Percentiles rank a stretch among this genome's conserved stretches.
phyloP scores from a whole-genome alignment of 2,329 filamentous ascomycete genomes.

The Basipetospora sp. region DNA sequence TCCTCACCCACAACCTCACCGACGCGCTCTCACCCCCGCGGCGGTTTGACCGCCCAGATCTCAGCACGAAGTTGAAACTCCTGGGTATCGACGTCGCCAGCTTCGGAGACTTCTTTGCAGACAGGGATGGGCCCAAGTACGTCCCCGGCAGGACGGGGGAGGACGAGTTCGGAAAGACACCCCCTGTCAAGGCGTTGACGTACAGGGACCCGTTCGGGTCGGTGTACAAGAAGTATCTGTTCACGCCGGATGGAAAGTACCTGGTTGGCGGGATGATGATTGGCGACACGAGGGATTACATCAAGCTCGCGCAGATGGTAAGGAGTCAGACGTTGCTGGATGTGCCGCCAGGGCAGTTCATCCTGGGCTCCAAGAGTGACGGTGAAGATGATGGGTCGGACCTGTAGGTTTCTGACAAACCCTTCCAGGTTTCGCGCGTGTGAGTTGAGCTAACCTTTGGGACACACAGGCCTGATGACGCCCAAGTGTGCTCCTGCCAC shows the following conservation, averaged over 20 bases:
- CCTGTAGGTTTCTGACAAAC: conserved; percentile 4
- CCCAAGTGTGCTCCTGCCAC: conserved; percentile 84
- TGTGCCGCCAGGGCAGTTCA: conserved; percentile 65
- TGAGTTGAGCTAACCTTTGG: too few species aligned
- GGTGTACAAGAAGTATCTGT: conserved; percentile 88
- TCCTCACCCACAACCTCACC: conserved; percentile 77
- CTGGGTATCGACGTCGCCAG: conserved; percentile 83
- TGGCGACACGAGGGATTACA: conserved; percentile 77
- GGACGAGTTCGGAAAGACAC: conserved; percentile 15
- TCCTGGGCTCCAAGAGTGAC: conserved; percentile 60
- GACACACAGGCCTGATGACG: conserved; percentile 58
- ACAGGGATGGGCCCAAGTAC: conserved; percentile 64
- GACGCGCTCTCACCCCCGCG: conserved; percentile 45
- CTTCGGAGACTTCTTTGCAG: conserved; percentile 88
- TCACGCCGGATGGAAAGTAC: conserved; percentile 79
- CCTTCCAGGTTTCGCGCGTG: not conserved
- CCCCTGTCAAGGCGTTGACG: conserved; percentile 62
- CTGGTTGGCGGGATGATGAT: conserved; percentile 96
- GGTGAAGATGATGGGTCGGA: conserved; percentile 64
- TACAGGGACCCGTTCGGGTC: conserved; percentile 81
- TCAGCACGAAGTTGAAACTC: conserved; percentile 84
- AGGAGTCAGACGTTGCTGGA: conserved; percentile 71
- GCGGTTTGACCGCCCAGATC: conserved; percentile 64
- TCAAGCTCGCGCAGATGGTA: conserved; percentile 76
- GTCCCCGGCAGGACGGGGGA: conserved; percentile 33